Conservation (phyloP, 78 protist species). For the Dictyostelium brefeldianum region DNA sequence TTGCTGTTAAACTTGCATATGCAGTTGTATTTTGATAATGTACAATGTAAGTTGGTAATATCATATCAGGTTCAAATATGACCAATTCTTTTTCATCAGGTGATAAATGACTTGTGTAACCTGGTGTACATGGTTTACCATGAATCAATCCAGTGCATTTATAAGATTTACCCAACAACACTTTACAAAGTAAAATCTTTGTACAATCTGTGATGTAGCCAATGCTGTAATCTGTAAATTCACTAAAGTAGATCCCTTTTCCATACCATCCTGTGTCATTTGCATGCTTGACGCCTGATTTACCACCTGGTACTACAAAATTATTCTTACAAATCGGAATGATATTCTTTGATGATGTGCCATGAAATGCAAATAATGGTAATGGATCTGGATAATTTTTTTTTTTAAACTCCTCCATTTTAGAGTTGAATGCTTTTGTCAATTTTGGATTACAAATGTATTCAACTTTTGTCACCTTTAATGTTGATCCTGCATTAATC, state of each 20-base stretch:
- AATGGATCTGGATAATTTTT: conserved; percentile 6
- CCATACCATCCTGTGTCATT: conserved; percentile 71
- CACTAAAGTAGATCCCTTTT: conserved; percentile 59
- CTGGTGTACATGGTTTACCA: conserved; percentile 55
- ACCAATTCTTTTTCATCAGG: conserved; percentile 79
- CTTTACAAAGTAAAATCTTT: conserved; percentile 51
- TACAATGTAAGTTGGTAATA: conserved; percentile 57
- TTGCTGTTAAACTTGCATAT: no score
- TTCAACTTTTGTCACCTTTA: conserved; percentile 56
- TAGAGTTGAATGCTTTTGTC: conserved; percentile 19
- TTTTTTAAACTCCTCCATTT: conserved; percentile 42
- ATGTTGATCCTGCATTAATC: background rate
- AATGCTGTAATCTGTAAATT: conserved; percentile 56
- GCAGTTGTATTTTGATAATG: conserved; percentile 21
- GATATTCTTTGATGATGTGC: conserved; percentile 40
- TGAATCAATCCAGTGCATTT: conserved; percentile 42
- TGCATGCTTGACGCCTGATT: conserved; percentile 31
- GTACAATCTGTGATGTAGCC: conserved; percentile 72
- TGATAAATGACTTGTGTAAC: conserved; percentile 64
- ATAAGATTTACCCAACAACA: conserved; percentile 44
- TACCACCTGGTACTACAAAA: conserved; percentile 52
- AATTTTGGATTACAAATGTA: conserved; percentile 63
- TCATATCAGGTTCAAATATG: conserved; percentile 60
- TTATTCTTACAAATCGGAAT: conserved; percentile 48
- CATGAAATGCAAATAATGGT: conserved; percentile 76